Evolutionary conservation across 352 stramenopile genomes (phyloP).

Genomic region (Pythium angustatum): DNA sequence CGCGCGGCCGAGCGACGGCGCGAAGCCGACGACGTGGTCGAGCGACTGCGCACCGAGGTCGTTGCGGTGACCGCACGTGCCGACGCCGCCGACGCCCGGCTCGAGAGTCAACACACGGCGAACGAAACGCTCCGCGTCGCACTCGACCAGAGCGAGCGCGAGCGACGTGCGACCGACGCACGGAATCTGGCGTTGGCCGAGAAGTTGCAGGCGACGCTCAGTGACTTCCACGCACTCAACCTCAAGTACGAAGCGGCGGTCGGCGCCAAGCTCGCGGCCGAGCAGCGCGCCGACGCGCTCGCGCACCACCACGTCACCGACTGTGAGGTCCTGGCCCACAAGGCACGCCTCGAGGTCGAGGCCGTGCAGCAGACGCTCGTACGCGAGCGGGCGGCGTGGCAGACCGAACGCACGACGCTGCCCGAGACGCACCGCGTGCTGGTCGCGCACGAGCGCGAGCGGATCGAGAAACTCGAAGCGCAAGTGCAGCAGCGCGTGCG

Average conservation of each 20-base stretch:
- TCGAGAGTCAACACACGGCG: slow-evolving; percentile 31
- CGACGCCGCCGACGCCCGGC: slow-evolving; percentile 11
- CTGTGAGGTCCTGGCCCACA: slow-evolving; percentile 60
- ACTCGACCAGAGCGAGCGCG: slow-evolving; percentile 32
- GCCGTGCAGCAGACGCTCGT: slow-evolving; percentile 32
- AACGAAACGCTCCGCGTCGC: slow-evolving; percentile 25
- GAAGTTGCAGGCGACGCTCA: slow-evolving; percentile 61
- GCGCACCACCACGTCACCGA: slow-evolving; percentile 48
- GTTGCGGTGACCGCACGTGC: slow-evolving; percentile 2
- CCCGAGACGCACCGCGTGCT: slow-evolving; percentile 57
- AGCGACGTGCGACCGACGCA: slow-evolving; percentile 47
- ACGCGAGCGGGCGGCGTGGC: slow-evolving; percentile 42
- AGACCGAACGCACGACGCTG: slow-evolving; percentile 53
- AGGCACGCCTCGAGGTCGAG: slow-evolving; percentile 55
- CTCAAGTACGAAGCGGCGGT: slow-evolving; percentile 63
- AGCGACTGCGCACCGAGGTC: slow-evolving; percentile 47
- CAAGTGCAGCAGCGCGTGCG: slow-evolving; percentile 50
- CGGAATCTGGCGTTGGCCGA: slow-evolving; percentile 56
- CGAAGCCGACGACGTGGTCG: slow-evolving; percentile 56
- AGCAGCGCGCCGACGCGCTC: slow-evolving; percentile 55
- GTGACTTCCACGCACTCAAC: slow-evolving; percentile 69
- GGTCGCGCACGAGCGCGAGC: slow-evolving; percentile 62
- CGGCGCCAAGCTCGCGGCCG: slow-evolving; percentile 40
- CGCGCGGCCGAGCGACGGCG: slow-evolving; percentile 58
- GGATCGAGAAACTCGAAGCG: slow-evolving; percentile 61